Evolutionary conservation across 768 basidiomycete genomes (phyloP).

Genomic region (Nidularia pulvinata): DNA sequence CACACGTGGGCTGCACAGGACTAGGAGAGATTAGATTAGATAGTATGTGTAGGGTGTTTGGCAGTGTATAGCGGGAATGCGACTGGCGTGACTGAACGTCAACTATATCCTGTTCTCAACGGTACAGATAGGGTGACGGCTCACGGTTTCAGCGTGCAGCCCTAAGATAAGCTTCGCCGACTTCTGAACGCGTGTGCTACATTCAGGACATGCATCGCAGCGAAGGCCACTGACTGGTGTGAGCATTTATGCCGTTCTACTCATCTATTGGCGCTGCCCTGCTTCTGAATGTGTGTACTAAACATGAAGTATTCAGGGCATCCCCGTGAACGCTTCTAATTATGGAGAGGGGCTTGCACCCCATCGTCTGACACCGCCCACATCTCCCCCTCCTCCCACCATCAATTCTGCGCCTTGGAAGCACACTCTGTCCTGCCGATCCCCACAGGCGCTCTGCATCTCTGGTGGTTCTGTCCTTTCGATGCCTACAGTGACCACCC

Average conservation of each 20-base stretch:
- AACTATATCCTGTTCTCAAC: not conserved
- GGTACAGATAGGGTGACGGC: too few relatives aligned
- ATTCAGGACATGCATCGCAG: not conserved
- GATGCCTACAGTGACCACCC: constrained; percentile 31
- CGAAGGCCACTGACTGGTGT: constrained; percentile 13
- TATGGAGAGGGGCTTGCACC: constrained; percentile 12
- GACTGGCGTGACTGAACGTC: constrained; percentile 8
- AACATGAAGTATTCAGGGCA: constrained; percentile 57
- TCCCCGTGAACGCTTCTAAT: constrained; percentile 33
- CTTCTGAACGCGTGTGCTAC: too few relatives aligned
- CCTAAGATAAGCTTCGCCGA: too few relatives aligned
- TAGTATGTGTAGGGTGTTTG: constrained; percentile 16
- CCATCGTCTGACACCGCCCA: constrained; percentile 14
- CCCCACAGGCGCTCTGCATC: constrained; percentile 10
- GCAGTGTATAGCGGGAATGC: constrained; percentile 27
- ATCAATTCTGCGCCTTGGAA: constrained; percentile 11
- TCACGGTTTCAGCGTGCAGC: too few relatives aligned
- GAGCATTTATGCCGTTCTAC: constrained; percentile 15
- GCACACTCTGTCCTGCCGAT: constrained; percentile 9
- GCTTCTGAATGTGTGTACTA: constrained; percentile 44
- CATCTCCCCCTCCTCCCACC: constrained; percentile 9
- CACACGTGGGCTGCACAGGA: too few relatives aligned
- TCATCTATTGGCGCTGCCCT: not conserved
- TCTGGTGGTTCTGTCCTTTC: constrained; percentile 14
- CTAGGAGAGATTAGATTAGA: not conserved